These are phyloP conservation scores for Saprolegnia diclina DNA, from an alignment of 352 stramenopile genomes.

Conservation along the genomic window DNA sequence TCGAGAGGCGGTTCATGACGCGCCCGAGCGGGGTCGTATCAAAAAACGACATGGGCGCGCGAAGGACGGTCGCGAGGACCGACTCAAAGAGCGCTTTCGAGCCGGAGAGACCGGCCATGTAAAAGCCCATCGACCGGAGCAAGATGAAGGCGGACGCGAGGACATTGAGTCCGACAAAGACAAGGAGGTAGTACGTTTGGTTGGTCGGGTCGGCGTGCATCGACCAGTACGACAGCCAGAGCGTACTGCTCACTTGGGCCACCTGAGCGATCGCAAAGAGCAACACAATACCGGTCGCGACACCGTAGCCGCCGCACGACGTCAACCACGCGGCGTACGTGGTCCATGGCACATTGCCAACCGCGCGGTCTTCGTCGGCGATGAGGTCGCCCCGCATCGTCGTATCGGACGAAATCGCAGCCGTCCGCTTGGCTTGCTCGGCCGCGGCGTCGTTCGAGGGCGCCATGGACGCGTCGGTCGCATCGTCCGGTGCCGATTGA, in stretches of 20 bases:
- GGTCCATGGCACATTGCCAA: conserved; percentile 11
- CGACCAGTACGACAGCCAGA: conserved; percentile 94
- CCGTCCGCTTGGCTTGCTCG: conserved; percentile 27
- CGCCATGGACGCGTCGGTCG: conserved; percentile 30
- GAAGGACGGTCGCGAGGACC: conserved; percentile 46
- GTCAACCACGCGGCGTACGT: conserved; percentile 61
- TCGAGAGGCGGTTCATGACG: conserved; percentile 92
- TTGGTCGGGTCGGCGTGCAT: conserved; percentile 41
- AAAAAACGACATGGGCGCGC: conserved; percentile 21
- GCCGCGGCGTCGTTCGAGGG: conserved; percentile 25
- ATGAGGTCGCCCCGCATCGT: conserved; percentile 27
- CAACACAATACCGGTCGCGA: conserved; percentile 46
- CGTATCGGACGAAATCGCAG: conserved; percentile 29
- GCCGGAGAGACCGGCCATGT: conserved; percentile 52
- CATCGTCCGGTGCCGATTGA: conserved; percentile 31
- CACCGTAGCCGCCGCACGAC: conserved; percentile 49
- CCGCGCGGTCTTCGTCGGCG: conserved; percentile 41
- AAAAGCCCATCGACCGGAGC: conserved; percentile 44
- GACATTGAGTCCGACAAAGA: conserved; percentile 73
- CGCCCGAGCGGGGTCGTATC: conserved; percentile 33
- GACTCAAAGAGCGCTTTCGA: conserved; percentile 52
- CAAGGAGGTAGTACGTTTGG: conserved; percentile 53
- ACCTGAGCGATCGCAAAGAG: conserved; percentile 39
- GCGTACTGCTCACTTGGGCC: conserved; percentile 20
- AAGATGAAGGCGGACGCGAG: conserved; percentile 52